Conservation (phyloP, 2,329 filamentous ascomycete species). For the Alternaria burnsii region DNA sequence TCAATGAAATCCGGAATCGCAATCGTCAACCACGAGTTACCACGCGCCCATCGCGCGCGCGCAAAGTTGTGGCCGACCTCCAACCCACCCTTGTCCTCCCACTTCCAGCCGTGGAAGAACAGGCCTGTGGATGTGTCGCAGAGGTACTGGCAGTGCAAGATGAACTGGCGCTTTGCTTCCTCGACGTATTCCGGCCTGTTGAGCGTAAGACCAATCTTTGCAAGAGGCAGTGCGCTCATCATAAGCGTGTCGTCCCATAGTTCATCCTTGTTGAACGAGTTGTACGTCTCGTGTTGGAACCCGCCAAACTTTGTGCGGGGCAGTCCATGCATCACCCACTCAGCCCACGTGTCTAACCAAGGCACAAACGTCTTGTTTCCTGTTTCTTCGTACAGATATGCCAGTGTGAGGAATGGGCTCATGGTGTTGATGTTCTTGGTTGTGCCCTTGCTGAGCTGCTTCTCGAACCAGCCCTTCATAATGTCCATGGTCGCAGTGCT, state of each 20-base stretch:
- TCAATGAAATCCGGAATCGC: constrained; percentile 85
- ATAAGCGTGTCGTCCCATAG: constrained; percentile 88
- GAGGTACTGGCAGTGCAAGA: constrained; percentile 80
- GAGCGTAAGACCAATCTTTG: constrained; percentile 79
- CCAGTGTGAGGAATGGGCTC: constrained; percentile 78
- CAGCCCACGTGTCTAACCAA: constrained; percentile 82
- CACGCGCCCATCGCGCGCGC: constrained; percentile 64
- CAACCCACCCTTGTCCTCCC: constrained; percentile 66
- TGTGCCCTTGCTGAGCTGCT: constrained; percentile 74
- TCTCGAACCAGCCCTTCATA: constrained; percentile 77
- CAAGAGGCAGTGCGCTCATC: constrained; percentile 85
- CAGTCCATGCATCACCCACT: constrained; percentile 82
- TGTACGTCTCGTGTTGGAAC: constrained; percentile 80
- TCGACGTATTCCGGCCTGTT: constrained; percentile 75
- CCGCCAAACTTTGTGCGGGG: constrained; percentile 74
- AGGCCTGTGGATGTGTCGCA: constrained; percentile 76
- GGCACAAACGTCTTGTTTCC: constrained; percentile 73
- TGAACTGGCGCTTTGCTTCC: constrained; percentile 80
- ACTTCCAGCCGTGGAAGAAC: constrained; percentile 86
- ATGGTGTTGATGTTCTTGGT: constrained; percentile 90
- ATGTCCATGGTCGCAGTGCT: constrained; percentile 67
- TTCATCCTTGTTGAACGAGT: constrained; percentile 74
- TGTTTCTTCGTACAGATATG: constrained; percentile 80
- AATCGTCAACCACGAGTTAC: constrained; percentile 80
- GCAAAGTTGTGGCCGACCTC: constrained; percentile 65